Conservation (phyloP, 1,139 yeast species). For the Pichia sp. region DNA sequence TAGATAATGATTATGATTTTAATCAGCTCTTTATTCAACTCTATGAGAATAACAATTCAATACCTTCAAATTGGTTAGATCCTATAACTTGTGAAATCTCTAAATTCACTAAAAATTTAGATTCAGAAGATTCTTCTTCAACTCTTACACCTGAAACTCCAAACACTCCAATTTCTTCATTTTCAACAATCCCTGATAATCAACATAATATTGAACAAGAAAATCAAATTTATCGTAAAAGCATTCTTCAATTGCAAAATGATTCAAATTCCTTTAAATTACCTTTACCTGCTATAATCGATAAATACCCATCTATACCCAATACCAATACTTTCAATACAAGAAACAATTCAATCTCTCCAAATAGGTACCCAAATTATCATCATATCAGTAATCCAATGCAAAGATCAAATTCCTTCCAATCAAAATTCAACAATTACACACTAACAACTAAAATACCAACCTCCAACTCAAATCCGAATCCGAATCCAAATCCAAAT, state of each 20-base stretch:
- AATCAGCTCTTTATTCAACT: constrained; percentile 29
- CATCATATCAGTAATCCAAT: too few species aligned
- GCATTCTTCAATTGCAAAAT: constrained; percentile 8
- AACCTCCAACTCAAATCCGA: too few species aligned
- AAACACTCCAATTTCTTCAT: background rate
- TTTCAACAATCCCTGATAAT: background rate
- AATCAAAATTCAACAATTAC: too few species aligned
- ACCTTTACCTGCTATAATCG: constrained; percentile 18
- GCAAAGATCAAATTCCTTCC: too few species aligned
- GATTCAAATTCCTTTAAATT: constrained; percentile 11
- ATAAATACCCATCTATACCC: constrained; percentile 9
- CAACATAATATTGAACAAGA: constrained; percentile 5
- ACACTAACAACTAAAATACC: too few species aligned
- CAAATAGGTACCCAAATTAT: too few species aligned
- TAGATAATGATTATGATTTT: constrained; percentile 50
- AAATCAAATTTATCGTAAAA: constrained; percentile 7
- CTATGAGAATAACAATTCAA: constrained; percentile 26
- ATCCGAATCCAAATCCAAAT: too few species aligned
- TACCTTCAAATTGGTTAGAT: constrained; percentile 19
- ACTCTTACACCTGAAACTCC: background rate
- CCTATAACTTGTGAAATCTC: constrained; percentile 21
- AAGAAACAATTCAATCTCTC: too few species aligned
- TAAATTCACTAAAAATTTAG: constrained; percentile 2
- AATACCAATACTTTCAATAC: too few species aligned
- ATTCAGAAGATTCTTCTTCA: constrained; percentile 3